Base-by-base conservation (phyloP, 352 stramenopile species). In the Stramenopiles sp. region DNA sequence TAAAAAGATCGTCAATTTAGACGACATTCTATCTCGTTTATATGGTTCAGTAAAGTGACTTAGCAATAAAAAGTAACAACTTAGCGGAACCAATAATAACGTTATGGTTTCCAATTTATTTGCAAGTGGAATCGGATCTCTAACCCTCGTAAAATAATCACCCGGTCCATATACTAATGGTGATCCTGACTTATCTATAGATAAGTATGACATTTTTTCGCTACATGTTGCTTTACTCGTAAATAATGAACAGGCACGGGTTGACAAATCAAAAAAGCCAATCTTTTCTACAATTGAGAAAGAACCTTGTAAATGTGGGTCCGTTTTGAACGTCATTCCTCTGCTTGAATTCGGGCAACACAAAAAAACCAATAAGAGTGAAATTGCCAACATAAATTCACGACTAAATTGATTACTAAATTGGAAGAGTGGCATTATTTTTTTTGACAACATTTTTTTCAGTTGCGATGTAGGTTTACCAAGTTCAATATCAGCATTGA, bases 251-350 rank as follows among this genome's bases (percentile, higher is more conserved):
- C 53, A 69, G 20, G 53, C 20, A 20, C 53, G 27, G 53, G 27
- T 69, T 20, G 53, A 69, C 20, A 69, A 69, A 69, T 69, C 53
- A 20, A 27, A 23, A 27, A 69, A 69, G 27, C 53, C 53, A 20
- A 69, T 20, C 53, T 69, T 69, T 69, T 69, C 53, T 69, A 69
- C 53, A 69, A 69, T 23, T 27, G 53, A 69, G 53, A 69, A 69
- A 69, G 53, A 69, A 69, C 53, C 53, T 69, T 69, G 53, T 27
- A 69, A 69, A 69, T 69, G 53, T 69, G 53, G 53, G 53, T 69
- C 53, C 53, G 53, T 69, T 69, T 69, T 69, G 53, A 69, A 69
- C 53, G 53, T 69, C 20, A 69, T 20, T 20, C 53, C 53, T 69
- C 53, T 69, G 53, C 20, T 69, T 69, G 53, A 69, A 69, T 69